These are phyloP conservation scores for Amphirosellinia nigrospora DNA, from an alignment of 495 filamentous ascomycete genomes.

Conservation along the genomic window DNA sequence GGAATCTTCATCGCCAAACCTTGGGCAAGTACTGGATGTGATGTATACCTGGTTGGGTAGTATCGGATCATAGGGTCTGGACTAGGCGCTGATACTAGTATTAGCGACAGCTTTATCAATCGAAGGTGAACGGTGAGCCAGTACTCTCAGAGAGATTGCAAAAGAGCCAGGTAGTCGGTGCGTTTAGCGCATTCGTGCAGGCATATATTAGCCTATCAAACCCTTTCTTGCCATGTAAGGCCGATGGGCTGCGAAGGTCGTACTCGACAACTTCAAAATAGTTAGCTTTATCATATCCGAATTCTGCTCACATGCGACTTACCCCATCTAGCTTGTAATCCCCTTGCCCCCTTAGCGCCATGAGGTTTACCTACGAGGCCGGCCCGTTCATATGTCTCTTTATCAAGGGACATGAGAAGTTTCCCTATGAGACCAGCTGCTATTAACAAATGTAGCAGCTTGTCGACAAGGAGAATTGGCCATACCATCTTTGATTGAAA, in stretches of 20 bases:
- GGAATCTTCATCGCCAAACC: constrained; percentile 55
- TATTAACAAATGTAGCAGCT: constrained; percentile 13
- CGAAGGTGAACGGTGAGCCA: background rate
- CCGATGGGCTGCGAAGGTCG: constrained; percentile 78
- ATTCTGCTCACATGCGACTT: constrained; percentile 28
- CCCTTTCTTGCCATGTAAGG: constrained; percentile 89
- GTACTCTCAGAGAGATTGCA: constrained; percentile 63
- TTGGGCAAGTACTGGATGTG: constrained; percentile 38
- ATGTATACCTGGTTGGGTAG: constrained; percentile 56
- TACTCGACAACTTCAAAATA: constrained; percentile 71
- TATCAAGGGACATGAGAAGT: constrained; percentile 78
- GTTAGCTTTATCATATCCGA: constrained; percentile 9
- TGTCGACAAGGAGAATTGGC: background rate
- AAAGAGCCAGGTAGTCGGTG: constrained; percentile 81
- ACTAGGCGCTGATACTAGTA: constrained; percentile 42
- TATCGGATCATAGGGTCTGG: constrained; percentile 60
- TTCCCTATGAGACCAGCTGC: constrained; percentile 55
- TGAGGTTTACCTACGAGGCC: constrained; percentile 80
- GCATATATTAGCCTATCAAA: constrained; percentile 87
- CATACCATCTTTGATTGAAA: constrained; percentile 72
- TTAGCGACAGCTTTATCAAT: constrained; percentile 9
- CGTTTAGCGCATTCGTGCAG: constrained; percentile 78
- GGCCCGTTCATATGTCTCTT: constrained; percentile 82
- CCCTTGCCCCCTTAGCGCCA: constrained; percentile 60
- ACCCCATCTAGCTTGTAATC: constrained; percentile 58